A percentile compares a stretch with the other conserved stretches of the same genome.
Evolutionary conservation across 2,329 filamentous ascomycete species (phyloP).

Genomic region (Dothistroma septosporum): DNA sequence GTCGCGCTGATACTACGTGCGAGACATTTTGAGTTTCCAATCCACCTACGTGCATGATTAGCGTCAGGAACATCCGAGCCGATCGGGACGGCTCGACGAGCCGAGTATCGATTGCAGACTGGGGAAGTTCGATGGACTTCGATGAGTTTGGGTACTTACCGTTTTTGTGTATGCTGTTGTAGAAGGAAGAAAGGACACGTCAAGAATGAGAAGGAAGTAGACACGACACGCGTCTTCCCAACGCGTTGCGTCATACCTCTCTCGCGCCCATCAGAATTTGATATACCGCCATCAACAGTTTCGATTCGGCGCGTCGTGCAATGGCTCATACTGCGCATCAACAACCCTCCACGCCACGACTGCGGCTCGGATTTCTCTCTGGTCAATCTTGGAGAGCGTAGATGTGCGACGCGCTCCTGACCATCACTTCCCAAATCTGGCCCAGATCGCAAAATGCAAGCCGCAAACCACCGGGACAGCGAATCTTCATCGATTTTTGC

Average conservation of each 20-base stretch:
- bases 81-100: too few relatives aligned
- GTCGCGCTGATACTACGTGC: too few relatives aligned
- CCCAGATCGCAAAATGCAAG: neutral
- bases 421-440: neutral
- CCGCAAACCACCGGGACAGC: neutral
- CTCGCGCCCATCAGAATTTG: too few relatives aligned
- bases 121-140: too few relatives aligned
- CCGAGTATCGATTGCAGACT: too few relatives aligned
- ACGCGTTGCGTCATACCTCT: neutral
- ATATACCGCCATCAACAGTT: too few relatives aligned
- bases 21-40: too few relatives aligned
- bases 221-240: neutral
- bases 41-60: too few relatives aligned
- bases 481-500: too few relatives aligned
- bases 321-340: neutral
- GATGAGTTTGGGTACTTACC: too few relatives aligned
- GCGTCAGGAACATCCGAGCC: too few relatives aligned
- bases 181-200: neutral
- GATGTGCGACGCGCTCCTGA: neutral
- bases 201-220: neutral
- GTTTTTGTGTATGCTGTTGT: neutral
- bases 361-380: neutral
- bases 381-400: neutral
- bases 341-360: neutral
- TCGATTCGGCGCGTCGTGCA: neutral